Evolutionary conservation across 106 monocot genomes (phyloP).

Genomic region (Apostasia ramifera): DNA sequence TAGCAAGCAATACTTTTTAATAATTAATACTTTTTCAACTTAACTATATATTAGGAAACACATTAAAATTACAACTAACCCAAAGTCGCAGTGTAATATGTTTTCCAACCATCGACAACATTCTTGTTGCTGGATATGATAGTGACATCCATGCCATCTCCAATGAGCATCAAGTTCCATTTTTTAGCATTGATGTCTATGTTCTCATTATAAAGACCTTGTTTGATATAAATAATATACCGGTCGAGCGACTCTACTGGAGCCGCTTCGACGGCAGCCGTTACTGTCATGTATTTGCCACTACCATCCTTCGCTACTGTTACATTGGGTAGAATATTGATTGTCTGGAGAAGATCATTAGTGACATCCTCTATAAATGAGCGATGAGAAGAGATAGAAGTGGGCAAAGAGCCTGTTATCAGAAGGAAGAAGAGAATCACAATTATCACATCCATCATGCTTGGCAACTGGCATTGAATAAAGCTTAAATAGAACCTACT

Average conservation of each 20-base stretch:
- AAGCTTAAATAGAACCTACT: no score
- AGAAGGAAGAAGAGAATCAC: no score
- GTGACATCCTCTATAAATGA: no score
- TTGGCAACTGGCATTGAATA: no score
- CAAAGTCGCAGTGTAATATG: constrained; percentile 15
- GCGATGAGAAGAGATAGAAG: no score
- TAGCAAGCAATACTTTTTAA: no score
- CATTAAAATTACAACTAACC: not conserved
- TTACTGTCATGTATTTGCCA: constrained; percentile 4
- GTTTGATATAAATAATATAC: constrained; percentile 19
- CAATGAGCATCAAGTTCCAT: constrained; percentile 20
- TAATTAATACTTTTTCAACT: no score
- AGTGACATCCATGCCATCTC: constrained; percentile 21
- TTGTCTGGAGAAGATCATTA: no score
- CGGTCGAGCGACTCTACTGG: not conserved
- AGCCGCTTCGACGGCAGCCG: constrained; percentile 14
- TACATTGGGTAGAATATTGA: constrained; percentile 1
- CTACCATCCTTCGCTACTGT: constrained; percentile 14
- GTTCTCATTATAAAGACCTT: constrained; percentile 10
- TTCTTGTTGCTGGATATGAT: constrained; percentile 5
- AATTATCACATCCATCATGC: no score
- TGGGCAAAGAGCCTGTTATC: no score
- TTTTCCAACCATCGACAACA: constrained; percentile 5
- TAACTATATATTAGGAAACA: no score
- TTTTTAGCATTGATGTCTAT: constrained; percentile 7